Base-by-base conservation (phyloP, 371 early-diverging fungal species). In the Mitosporidium daphniae region DNA sequence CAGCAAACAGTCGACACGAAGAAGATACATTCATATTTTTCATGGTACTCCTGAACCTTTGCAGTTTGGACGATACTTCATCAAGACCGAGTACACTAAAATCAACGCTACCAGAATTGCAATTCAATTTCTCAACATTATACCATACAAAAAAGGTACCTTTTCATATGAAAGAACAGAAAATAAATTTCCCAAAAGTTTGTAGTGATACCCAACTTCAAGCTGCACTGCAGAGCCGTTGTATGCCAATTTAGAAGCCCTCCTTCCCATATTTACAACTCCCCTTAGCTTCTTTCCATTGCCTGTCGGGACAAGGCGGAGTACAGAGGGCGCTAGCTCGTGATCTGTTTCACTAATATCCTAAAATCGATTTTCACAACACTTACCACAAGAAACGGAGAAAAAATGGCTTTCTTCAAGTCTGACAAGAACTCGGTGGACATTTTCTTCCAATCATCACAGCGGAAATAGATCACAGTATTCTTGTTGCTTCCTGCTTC, bases 401-500 rank as follows among this genome's bases (percentile, higher is more conserved):
- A 26, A 27, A 48, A 59, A 34, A 54, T 47, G 8, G 30, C 30
- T 0, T 27, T 12, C 2, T 37, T 36, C 2, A 66, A 35, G 14
- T 17, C 31, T 2, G 25, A 24, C 21, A 55, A 27, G 1, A 49
- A 41, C 1, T 48, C 34, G n/a, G 34, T 28, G 0, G 51, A 38
- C 13, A 62, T 37, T 1, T 25, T 16, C 0, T 31, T 26, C 77
- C 77, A 77, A 1, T 58, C 45, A 24, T 62, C 69, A 22, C 56
- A 53, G 13, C 70, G 61, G 38, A 59, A 74, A 34, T 63, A 74
- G 31, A 55, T 51, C 4, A 67, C 27, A 11, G 38, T 37, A 25
- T 53, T 47, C 8, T 54, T 48, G 19, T 48, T 34, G 3, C 37
- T 30, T 0, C 58, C 43, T 23, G 47, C 49, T 10, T 63, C 62